These are phyloP conservation scores for Jaenimonas drosophilae DNA, from an alignment of 208 protist genomes.

Conservation along the genomic window DNA sequence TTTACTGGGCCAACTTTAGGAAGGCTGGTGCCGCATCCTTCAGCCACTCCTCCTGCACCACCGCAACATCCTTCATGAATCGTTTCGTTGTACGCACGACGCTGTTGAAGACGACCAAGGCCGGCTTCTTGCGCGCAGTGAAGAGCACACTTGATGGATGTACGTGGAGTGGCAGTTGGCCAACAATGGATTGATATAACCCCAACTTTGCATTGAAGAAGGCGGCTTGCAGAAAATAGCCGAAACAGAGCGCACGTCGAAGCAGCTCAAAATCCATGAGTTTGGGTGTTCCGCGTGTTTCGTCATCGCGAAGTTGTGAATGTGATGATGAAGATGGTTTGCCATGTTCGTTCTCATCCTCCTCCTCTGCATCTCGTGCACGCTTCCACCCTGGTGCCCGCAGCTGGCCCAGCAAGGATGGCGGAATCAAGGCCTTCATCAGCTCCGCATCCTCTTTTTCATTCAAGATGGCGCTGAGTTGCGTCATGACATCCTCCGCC, in stretches of 20 bases:
- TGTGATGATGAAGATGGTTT: too few relatives aligned
- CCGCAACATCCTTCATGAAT: slow-evolving; percentile 87
- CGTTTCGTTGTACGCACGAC: slow-evolving; percentile 83
- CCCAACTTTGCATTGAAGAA: slow-evolving; percentile 83
- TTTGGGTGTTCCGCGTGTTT: slow-evolving; percentile 4
- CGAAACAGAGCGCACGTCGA: slow-evolving; percentile 74
- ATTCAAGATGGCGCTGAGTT: slow-evolving; percentile 50
- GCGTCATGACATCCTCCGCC: slow-evolving; percentile 72
- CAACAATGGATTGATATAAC: slow-evolving; percentile 75
- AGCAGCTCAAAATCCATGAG: slow-evolving; percentile 64
- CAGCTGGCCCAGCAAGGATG: slow-evolving; percentile 7
- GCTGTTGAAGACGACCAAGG: slow-evolving; percentile 81
- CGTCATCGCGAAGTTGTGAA: slow-evolving; percentile 2
- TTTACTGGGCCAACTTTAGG: slow-evolving; percentile 30
- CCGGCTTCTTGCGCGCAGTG: slow-evolving; percentile 61
- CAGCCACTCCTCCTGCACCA: slow-evolving; percentile 86
- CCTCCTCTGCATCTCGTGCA: slow-evolving; percentile 4
- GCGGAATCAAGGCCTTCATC: slow-evolving; percentile 25
- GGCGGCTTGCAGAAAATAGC: slow-evolving; percentile 81
- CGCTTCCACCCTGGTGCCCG: background rate
- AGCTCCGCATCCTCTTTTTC: slow-evolving; percentile 44
- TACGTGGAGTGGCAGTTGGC: slow-evolving; percentile 70
- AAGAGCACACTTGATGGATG: slow-evolving; percentile 87
- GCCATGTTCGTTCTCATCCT: too few relatives aligned
- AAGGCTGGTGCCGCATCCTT: slow-evolving; percentile 62